Evolutionary conservation across 2,329 filamentous ascomycete species (phyloP).

Genomic region (Aspergillus alliaceus): DNA sequence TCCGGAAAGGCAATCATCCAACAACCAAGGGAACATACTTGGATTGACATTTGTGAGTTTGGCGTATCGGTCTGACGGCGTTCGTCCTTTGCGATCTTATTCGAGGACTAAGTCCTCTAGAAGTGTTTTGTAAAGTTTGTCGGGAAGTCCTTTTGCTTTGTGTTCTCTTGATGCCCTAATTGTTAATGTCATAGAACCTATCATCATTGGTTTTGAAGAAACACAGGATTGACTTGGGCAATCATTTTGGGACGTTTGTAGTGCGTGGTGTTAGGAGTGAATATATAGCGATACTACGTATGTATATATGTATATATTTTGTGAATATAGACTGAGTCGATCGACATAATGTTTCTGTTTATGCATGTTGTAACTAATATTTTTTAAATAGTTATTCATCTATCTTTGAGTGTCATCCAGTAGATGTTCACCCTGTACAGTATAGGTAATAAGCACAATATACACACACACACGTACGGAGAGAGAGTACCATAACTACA

Average conservation of each 20-base stretch:
- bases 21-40: not conserved
- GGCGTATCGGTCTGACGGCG: constrained; percentile 9
- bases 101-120: not conserved
- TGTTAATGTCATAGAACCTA: constrained; percentile 22
- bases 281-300: not conserved
- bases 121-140: constrained; percentile 6
- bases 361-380: too few species aligned
- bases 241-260: not conserved
- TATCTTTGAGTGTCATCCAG: too few species aligned
- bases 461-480: too few species aligned
- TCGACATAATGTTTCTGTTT: too few species aligned
- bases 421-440: too few species aligned
- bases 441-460: too few species aligned
- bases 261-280: not conserved
- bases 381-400: too few species aligned
- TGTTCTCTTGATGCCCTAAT: constrained; percentile 17
- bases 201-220: constrained; percentile 2
- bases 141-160: constrained; percentile 1
- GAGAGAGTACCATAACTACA: too few species aligned
- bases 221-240: not conserved
- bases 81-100: constrained; percentile 3
- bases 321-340: not conserved
- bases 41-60: constrained; percentile 10
- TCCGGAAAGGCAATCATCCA: constrained; percentile 8
- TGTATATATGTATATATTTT: constrained; percentile 2